Percentiles rank a stretch among this genome's conserved stretches.
Conservation (phyloP, 768 basidiomycete genomes). For the Leccinum sublutescens region DNA sequence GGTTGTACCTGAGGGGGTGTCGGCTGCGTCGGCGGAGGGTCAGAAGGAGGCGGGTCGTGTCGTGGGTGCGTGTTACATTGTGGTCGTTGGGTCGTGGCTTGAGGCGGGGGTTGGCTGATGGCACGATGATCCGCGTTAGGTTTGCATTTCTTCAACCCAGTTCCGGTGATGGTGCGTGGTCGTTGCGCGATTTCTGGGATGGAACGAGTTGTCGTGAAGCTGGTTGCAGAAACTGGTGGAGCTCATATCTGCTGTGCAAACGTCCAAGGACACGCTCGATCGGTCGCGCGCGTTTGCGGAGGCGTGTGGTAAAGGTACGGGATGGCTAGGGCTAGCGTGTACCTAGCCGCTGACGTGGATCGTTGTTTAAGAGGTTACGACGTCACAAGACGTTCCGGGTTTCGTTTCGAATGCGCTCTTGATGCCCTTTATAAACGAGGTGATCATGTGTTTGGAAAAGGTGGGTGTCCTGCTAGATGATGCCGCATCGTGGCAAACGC, state of each 20-base stretch:
- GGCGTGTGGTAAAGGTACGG: constrained; percentile 83
- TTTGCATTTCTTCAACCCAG: constrained; percentile 95
- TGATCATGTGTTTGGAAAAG: constrained; percentile 91
- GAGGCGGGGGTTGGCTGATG: not conserved
- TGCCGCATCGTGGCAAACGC: not conserved
- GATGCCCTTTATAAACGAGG: constrained; percentile 99
- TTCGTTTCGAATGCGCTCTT: constrained; percentile 94
- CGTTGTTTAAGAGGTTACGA: constrained; percentile 70
- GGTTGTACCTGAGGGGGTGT: constrained; percentile 57
- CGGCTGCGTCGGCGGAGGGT: constrained; percentile 61
- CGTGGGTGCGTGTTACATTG: constrained; percentile 55
- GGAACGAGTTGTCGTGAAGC: not conserved
- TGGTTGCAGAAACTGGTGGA: constrained; percentile 82
- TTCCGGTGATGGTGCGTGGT: constrained; percentile 83
- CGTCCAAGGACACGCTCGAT: constrained; percentile 70
- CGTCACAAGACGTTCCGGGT: constrained; percentile 89
- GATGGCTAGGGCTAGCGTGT: not conserved
- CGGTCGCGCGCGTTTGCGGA: constrained; percentile 78
- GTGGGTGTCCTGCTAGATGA: constrained; percentile 33
- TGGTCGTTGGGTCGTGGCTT: not conserved
- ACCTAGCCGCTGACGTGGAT: not conserved
- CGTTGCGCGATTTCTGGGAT: not conserved
- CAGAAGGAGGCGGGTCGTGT: constrained; percentile 68
- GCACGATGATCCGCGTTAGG: constrained; percentile 39
- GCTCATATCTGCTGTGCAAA: constrained; percentile 91